phyloP scores from a whole-genome alignment of 73 alveolate genomes.

The Paramecium sonneborni region DNA sequence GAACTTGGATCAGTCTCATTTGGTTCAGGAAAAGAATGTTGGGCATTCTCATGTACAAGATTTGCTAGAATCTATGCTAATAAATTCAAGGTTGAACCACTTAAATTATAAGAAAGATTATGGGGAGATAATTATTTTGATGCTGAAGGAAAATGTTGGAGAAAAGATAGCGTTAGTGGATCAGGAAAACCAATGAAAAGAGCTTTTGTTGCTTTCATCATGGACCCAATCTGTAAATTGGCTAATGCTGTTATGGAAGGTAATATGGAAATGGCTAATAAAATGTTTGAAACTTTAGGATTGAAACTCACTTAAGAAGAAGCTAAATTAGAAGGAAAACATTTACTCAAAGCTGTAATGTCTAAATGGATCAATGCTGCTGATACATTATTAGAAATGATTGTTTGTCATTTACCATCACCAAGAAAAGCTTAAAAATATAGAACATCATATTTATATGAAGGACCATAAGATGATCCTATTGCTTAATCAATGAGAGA shows the following conservation, averaged over 20 bases:
- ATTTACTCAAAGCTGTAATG: slow-evolving; percentile 85
- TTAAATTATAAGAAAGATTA: slow-evolving; percentile 90
- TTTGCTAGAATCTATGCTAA: slow-evolving; percentile 95
- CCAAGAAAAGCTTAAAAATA: slow-evolving; percentile 97
- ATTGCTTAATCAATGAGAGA: slow-evolving; percentile 91
- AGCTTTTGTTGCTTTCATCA: slow-evolving; percentile 94
- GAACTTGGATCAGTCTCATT: slow-evolving; percentile 96
- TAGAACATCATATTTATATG: slow-evolving; percentile 97
- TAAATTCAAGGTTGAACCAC: slow-evolving; percentile 90
- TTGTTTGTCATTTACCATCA: slow-evolving; percentile 98
- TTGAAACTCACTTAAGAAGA: slow-evolving; percentile 93
- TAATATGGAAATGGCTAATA: slow-evolving; percentile 86
- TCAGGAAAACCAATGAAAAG: slow-evolving; percentile 86
- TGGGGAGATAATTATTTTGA: slow-evolving; percentile 99
- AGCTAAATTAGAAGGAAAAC: slow-evolving; percentile 76
- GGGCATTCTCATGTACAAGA: slow-evolving; percentile 97
- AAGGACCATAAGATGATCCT: slow-evolving; percentile 99
- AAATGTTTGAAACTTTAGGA: slow-evolving; percentile 92
- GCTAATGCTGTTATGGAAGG: slow-evolving; percentile 87
- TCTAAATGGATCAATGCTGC: slow-evolving; percentile 98
- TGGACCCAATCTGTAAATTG: slow-evolving; percentile 95
- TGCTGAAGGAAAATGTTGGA: slow-evolving; percentile 97
- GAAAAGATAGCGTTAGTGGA: slow-evolving; percentile 79
- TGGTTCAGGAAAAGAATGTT: slow-evolving; percentile 96
- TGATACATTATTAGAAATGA: slow-evolving; percentile 98